Percentiles rank a stretch among this genome's conserved stretches.
These are phyloP conservation scores for Emmonsiellopsis sp. DNA, from an alignment of 2,329 filamentous ascomycete species.

Conservation along the genomic window DNA sequence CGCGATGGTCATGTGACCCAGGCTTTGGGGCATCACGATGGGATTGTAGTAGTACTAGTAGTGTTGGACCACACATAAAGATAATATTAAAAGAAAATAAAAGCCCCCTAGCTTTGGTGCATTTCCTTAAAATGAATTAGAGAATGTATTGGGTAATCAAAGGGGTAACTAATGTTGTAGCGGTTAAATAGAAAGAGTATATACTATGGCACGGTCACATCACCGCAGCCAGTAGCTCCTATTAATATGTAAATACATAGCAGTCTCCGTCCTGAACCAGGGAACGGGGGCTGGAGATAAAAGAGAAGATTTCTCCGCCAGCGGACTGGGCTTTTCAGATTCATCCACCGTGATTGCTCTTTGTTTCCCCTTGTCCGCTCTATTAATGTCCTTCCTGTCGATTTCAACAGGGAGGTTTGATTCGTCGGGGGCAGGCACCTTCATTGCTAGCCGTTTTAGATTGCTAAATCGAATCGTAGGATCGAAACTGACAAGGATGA, in stretches of 20 bases:
- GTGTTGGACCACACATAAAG: no score
- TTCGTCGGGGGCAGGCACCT: background rate
- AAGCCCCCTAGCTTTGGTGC: no score
- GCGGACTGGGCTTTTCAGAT: no score
- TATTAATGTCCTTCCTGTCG: background rate
- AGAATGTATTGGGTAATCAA: background rate
- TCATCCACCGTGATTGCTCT: background rate
- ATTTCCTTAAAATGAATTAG: no score
- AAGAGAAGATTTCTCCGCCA: background rate
- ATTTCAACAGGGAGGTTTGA: background rate
- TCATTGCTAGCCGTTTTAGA: conserved; percentile 6
- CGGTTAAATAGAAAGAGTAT: background rate
- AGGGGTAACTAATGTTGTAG: background rate
- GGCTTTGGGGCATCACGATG: no score
- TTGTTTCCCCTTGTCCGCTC: background rate
- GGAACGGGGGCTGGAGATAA: background rate
- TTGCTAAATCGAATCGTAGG: conserved; percentile 9
- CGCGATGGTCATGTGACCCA: no score
- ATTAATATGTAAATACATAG: conserved; percentile 9
- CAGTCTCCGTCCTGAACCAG: conserved; percentile 10
- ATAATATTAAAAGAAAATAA: no score
- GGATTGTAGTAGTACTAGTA: no score
- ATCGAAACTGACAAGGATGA: conserved; percentile 13
- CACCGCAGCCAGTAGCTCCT: conserved; percentile 14
- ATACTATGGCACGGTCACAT: background rate